These are phyloP conservation scores for Tetracladium setigerum DNA, from an alignment of 495 filamentous ascomycete species.

Conservation along the genomic window DNA sequence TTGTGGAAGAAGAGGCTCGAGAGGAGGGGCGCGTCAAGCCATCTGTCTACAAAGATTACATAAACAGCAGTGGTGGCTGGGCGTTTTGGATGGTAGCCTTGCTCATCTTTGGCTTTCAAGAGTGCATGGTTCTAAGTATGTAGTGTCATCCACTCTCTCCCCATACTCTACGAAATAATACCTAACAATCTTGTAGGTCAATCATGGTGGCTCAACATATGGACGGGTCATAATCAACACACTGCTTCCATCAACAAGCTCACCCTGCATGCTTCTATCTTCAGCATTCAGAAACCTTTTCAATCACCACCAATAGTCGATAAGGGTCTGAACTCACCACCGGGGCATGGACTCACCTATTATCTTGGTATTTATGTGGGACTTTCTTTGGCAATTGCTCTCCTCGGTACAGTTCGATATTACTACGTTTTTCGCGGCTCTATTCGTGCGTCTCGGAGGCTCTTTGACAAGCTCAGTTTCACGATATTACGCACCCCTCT, in stretches of 20 bases:
- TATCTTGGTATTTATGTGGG: constrained; percentile 63
- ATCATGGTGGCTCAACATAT: constrained; percentile 65
- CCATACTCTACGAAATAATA: constrained; percentile 1
- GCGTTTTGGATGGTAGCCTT: constrained; percentile 53
- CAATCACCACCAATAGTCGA: constrained; percentile 18
- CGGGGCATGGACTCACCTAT: constrained; percentile 41
- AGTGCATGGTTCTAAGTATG: constrained; percentile 41
- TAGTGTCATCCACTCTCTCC: constrained; percentile 16
- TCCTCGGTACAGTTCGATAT: constrained; percentile 18
- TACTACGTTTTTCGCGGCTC: constrained; percentile 20
- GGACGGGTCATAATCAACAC: constrained; percentile 45
- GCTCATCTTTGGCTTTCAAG: constrained; percentile 40
- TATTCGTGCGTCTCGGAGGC: constrained; percentile 17
- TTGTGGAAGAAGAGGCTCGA: constrained; percentile 65
- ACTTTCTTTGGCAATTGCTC: constrained; percentile 39
- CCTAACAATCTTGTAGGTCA: constrained; percentile 25
- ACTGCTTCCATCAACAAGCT: constrained; percentile 14
- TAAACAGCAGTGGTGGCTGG: constrained; percentile 58
- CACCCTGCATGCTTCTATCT: constrained; percentile 24
- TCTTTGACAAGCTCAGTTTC: constrained; percentile 34
- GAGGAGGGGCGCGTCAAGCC: constrained; percentile 58
- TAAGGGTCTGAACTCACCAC: constrained; percentile 3
- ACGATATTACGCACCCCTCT: constrained; percentile 62
- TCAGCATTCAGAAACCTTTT: constrained; percentile 28
- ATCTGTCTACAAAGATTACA: constrained; percentile 55